A percentile compares a stretch with the other conserved stretches of the same genome.
Evolutionary conservation across 208 protist genomes (phyloP).

Genomic region (Acanthamoeba culbertsoni): DNA sequence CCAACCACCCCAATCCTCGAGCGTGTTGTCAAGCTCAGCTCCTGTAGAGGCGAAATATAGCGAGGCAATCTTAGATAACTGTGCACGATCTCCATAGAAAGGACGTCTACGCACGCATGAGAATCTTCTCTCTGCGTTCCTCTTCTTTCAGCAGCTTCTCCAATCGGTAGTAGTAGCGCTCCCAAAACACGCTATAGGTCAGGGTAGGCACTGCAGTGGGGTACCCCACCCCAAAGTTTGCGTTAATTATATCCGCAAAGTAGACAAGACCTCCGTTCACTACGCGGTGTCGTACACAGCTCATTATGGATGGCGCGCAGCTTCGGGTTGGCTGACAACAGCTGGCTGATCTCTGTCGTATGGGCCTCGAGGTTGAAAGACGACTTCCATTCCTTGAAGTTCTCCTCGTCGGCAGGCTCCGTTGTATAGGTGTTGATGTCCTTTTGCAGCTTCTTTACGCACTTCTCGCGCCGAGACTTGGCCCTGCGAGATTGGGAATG

Average conservation of each 20-base stretch:
- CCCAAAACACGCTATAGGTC: conserved; percentile 40
- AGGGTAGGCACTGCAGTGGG: background rate
- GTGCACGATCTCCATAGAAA: too few relatives aligned
- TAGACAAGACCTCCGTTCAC: too few relatives aligned
- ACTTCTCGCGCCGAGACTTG: conserved; percentile 1
- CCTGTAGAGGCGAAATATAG: background rate
- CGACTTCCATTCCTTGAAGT: conserved; percentile 2
- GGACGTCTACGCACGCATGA: background rate
- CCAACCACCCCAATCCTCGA: conserved; percentile 41
- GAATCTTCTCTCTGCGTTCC: conserved; percentile 47
- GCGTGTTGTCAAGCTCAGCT: conserved; percentile 18
- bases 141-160: conserved; percentile 60
- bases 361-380: background rate
- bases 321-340: background rate
- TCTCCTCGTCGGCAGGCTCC: background rate
- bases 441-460: conserved; percentile 41
- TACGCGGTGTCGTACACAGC: background rate
- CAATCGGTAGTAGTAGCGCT: conserved; percentile 50
- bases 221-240: too few relatives aligned
- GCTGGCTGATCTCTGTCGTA: background rate
- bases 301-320: conserved; percentile 13
- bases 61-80: too few relatives aligned
- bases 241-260: too few relatives aligned
- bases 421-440: conserved; percentile 40
- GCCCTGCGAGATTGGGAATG: too few relatives aligned